Conservation (phyloP, 495 filamentous ascomycete genomes). For the Filosporella fistucella region DNA sequence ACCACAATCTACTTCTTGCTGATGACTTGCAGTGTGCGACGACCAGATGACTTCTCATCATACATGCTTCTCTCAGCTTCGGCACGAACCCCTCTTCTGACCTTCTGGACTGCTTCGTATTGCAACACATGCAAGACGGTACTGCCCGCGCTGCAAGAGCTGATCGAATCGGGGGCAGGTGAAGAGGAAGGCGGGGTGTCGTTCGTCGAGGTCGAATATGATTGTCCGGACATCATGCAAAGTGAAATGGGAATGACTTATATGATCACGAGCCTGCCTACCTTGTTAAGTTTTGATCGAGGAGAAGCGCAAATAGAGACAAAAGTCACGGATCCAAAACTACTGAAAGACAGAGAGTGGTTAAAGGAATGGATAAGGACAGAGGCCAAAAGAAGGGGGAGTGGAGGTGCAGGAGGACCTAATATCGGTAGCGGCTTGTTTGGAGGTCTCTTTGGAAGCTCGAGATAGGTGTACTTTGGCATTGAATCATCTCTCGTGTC, state of each 20-base stretch:
- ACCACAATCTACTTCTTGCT: not conserved
- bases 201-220: slow-evolving; percentile 59
- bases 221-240: slow-evolving; percentile 51
- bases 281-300: slow-evolving; percentile 61
- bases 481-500: slow-evolving; percentile 13
- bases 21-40: slow-evolving; percentile 42
- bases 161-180: slow-evolving; percentile 53
- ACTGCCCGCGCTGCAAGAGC: slow-evolving; percentile 43
- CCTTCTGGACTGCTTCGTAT: slow-evolving; percentile 59
- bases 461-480: slow-evolving; percentile 16
- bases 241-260: slow-evolving; percentile 50
- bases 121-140: slow-evolving; percentile 55
- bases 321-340: slow-evolving; percentile 46
- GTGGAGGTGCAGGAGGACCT: slow-evolving; percentile 29
- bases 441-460: slow-evolving; percentile 39
- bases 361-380: slow-evolving; percentile 59
- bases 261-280: slow-evolving; percentile 61
- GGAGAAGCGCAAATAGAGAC: slow-evolving; percentile 52
- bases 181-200: slow-evolving; percentile 55
- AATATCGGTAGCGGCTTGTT: slow-evolving; percentile 13
- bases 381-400: slow-evolving; percentile 46
- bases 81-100: slow-evolving; percentile 26
- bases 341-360: slow-evolving; percentile 48
- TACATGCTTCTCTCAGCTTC: slow-evolving; percentile 54
- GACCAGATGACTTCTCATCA: slow-evolving; percentile 54